A percentile compares a stretch with the other conserved stretches of the same genome.
These are phyloP conservation scores for Multifurca ochricompacta DNA, from an alignment of 768 basidiomycete species.

Conservation along the genomic window DNA sequence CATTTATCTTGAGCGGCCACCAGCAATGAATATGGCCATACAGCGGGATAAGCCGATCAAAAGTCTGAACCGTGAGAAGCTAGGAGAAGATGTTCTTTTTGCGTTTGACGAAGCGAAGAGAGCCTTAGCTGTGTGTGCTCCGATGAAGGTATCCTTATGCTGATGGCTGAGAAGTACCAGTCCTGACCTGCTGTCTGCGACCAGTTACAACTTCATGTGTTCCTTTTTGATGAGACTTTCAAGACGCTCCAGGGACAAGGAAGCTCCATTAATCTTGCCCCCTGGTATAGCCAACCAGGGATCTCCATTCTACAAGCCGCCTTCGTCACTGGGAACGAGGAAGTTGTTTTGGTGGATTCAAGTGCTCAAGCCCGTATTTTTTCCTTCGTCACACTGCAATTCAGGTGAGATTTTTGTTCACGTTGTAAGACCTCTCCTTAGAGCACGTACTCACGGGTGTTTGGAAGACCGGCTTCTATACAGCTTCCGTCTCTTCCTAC, in stretches of 20 bases:
- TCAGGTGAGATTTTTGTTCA: slow-evolving; percentile 33
- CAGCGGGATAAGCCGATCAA: not conserved
- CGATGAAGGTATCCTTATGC: slow-evolving; percentile 31
- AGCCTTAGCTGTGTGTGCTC: slow-evolving; percentile 40
- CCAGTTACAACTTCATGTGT: slow-evolving; percentile 36
- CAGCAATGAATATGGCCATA: not conserved
- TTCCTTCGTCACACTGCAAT: slow-evolving; percentile 45
- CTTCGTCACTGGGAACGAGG: slow-evolving; percentile 45
- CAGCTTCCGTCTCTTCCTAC: slow-evolving; percentile 30
- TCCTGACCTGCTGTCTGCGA: not conserved
- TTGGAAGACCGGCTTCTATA: slow-evolving; percentile 37
- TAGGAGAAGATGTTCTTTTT: slow-evolving; percentile 37
- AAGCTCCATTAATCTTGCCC: slow-evolving; percentile 32
- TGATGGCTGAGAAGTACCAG: not conserved
- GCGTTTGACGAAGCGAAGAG: slow-evolving; percentile 47
- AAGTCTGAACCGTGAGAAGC: slow-evolving; percentile 36
- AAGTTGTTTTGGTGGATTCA: slow-evolving; percentile 44
- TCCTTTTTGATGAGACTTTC: slow-evolving; percentile 40
- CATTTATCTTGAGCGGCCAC: slow-evolving; percentile 12
- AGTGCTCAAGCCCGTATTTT: slow-evolving; percentile 39
- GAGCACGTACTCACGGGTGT: not conserved
- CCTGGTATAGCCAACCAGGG: slow-evolving; percentile 35
- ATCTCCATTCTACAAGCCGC: slow-evolving; percentile 30
- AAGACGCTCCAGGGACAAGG: slow-evolving; percentile 35
- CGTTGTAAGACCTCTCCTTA: not conserved